Conservation (phyloP, 805 yeast species). For the Starmerella powellii region DNA sequence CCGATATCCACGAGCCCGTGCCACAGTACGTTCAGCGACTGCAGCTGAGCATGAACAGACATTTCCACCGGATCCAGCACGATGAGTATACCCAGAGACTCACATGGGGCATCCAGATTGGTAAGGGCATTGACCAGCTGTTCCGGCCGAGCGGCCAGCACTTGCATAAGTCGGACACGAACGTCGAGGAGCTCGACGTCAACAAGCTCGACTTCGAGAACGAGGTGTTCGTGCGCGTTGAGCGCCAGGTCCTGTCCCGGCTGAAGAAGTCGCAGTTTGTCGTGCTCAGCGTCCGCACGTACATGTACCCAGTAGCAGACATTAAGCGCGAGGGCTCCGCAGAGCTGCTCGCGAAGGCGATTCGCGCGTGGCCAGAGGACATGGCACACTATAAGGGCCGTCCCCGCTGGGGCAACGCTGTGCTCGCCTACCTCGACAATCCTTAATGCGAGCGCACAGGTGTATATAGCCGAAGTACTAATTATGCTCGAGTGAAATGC, state of each 20-base stretch:
- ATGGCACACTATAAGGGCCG: slow-evolving; percentile 20
- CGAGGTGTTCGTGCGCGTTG: slow-evolving; percentile 41
- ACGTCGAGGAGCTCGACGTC: slow-evolving; percentile 24
- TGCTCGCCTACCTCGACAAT: slow-evolving; percentile 12
- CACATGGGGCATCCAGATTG: slow-evolving; percentile 57
- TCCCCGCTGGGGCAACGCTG: slow-evolving; percentile 20
- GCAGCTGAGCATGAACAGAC: slow-evolving; percentile 52
- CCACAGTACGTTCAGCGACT: slow-evolving; percentile 51
- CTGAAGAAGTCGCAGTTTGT: slow-evolving; percentile 38
- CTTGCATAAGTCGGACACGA: slow-evolving; percentile 21
- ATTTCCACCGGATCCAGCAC: slow-evolving; percentile 34
- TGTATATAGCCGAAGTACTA: too few relatives aligned
- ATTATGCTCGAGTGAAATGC: too few relatives aligned
- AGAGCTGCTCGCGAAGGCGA: slow-evolving; percentile 47
- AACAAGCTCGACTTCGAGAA: slow-evolving; percentile 31
- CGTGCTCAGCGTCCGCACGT: slow-evolving; percentile 45
- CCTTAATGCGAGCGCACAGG: background rate
- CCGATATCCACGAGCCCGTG: slow-evolving; percentile 57
- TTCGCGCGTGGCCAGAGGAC: slow-evolving; percentile 33
- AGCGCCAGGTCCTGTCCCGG: slow-evolving; percentile 45
- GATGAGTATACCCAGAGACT: slow-evolving; percentile 47
- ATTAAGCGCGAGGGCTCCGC: slow-evolving; percentile 38
- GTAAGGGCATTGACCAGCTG: slow-evolving; percentile 13
- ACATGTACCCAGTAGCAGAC: slow-evolving; percentile 39
- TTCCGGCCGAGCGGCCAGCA: slow-evolving; percentile 15